Conservation (phyloP, 768 basidiomycete species). For the Paxillus rubicundulus region DNA sequence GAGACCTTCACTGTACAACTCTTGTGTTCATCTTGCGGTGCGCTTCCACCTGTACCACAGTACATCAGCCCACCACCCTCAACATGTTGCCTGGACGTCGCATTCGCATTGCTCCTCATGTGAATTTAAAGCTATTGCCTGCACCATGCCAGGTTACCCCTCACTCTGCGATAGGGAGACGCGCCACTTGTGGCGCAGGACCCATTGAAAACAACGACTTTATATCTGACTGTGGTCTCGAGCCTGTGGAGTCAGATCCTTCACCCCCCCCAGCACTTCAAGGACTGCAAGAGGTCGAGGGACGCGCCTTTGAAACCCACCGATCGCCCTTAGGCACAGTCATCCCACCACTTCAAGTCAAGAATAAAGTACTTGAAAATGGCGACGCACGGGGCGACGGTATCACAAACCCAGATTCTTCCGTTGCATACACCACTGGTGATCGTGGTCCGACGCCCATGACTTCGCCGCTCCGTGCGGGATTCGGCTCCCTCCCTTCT, state of each 20-base stretch:
- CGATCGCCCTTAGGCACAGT: not conserved
- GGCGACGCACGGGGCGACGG: not conserved
- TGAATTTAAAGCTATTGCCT: conserved; percentile 4
- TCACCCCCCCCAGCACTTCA: not conserved
- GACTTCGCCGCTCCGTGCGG: not conserved
- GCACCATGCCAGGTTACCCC: not conserved
- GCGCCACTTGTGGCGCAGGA: not conserved
- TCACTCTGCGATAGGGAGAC: conserved; percentile 1
- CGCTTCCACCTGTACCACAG: not conserved
- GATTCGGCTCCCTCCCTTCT: conserved; percentile 15
- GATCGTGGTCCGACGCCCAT: not conserved
- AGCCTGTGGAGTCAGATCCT: not conserved
- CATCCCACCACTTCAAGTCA: not conserved
- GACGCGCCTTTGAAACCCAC: not conserved
- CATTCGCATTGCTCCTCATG: conserved; percentile 4
- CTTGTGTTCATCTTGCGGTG: not conserved
- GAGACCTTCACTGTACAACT: not conserved
- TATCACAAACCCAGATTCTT: not conserved
- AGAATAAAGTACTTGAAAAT: not conserved
- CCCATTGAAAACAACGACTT: conserved; percentile 1
- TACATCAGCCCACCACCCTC: not conserved
- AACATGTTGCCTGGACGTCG: conserved; percentile 12
- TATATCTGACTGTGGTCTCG: not conserved
- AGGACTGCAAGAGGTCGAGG: not conserved
- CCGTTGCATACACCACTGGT: not conserved